Percentiles rank a stretch among this genome's conserved stretches.
phyloP scores from a whole-genome alignment of 2,329 filamentous ascomycete genomes.

The Coleophoma eucalyptorum region DNA sequence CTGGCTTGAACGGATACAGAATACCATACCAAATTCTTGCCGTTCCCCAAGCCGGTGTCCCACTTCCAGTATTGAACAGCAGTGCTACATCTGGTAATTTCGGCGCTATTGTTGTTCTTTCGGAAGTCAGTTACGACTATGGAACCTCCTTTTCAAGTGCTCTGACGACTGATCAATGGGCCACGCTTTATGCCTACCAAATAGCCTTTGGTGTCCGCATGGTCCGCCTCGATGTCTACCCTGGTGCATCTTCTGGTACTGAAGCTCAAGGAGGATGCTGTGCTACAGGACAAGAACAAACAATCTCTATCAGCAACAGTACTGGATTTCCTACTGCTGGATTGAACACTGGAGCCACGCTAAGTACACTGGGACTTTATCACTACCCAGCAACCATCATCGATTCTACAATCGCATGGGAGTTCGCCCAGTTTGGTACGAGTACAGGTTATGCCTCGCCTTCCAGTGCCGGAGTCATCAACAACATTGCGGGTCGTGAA shows the following conservation, averaged over 20 bases:
- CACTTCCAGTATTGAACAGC: constrained; percentile 47
- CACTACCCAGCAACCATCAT: constrained; percentile 55
- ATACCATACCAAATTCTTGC: constrained; percentile 52
- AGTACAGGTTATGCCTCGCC: constrained; percentile 32
- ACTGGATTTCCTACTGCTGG: constrained; percentile 50
- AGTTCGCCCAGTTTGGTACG: constrained; percentile 48
- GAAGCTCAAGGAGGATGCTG: constrained; percentile 37
- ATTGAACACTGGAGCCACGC: constrained; percentile 36
- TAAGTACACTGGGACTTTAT: constrained; percentile 48
- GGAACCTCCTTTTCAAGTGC: constrained; percentile 31
- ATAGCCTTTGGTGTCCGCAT: constrained; percentile 52
- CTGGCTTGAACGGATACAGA: constrained; percentile 55
- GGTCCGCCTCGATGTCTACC: constrained; percentile 56
- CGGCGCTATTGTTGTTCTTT: constrained; percentile 37
- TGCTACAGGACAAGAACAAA: constrained; percentile 40
- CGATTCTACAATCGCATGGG: constrained; percentile 48
- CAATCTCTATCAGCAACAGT: constrained; percentile 47
- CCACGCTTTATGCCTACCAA: constrained; percentile 53
- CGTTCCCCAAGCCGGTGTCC: constrained; percentile 46
- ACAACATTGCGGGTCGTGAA: constrained; percentile 50
- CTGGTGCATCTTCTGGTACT: constrained; percentile 43
- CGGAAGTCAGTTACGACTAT: constrained; percentile 34
- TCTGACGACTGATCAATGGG: constrained; percentile 52
- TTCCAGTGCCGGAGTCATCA: constrained; percentile 55
- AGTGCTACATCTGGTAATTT: constrained; percentile 44